Base-by-base conservation (phyloP, 2,329 filamentous ascomycete species). In the Fusarium sp. region DNA sequence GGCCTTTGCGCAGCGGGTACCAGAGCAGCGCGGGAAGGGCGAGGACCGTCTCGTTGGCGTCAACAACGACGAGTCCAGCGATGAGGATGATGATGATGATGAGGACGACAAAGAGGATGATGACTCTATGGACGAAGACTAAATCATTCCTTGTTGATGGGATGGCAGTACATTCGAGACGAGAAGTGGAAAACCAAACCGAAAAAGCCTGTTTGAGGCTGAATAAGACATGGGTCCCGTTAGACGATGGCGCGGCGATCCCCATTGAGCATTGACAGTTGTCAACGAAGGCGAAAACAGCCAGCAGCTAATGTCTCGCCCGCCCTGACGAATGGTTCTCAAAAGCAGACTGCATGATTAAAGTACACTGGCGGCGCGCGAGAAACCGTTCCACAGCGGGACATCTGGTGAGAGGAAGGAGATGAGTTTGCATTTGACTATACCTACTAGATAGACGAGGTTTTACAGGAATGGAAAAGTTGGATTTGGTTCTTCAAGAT, bases 41-140 rank as follows among this genome's bases (percentile, higher is more conserved):
- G 86, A 89, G 79, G 95, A 99, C 81, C 88, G 93, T 61, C 83
- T 96, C 49, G 88, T 98, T 8, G 92, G 91, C 2, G 85, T 97
- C 38, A 86, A 90, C 57, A 89, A 90, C 47, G 86, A 90, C 58
- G 89, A 90, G 52, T 89, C 89, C 62, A 87, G 87, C 48, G 89
- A 91, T 44, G 88, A 87, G 54, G 81, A 81, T 32, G 82, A 80
- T 1, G 85, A 80, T 1, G 85, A 86, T 41, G 86, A 84, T 4
- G 88, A 86, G 82, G 86, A 86, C 44, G 85, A 88, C 60, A 85
- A 87, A 67, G 86, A 76, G 18, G 76, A 73, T 25, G 77, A 78
- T 58, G 78, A 77, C 52, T 78, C 86, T 10, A 89, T 89, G 87
- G 86, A 88, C 56, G 86, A 89, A 71, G 85, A 88, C 75, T 87